These are phyloP conservation scores for Fagopyrum esculentum DNA, from an alignment of 148 eudicot genomes.

Conservation along the genomic window DNA sequence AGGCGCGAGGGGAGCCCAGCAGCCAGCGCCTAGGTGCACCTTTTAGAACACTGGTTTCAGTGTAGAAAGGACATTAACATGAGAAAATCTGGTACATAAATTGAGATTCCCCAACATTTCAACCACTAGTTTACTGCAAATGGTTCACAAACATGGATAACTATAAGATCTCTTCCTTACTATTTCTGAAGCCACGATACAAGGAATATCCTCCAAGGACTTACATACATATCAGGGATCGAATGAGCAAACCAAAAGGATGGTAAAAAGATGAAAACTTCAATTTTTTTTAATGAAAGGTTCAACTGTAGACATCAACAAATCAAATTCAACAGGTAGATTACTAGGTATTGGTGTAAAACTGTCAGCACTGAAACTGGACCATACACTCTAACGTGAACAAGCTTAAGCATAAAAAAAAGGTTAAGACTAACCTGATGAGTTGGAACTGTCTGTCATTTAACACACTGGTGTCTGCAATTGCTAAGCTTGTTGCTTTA, in stretches of 20 bases:
- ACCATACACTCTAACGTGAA: not conserved
- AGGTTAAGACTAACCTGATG: constrained; percentile 53
- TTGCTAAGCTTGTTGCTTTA: constrained; percentile 67
- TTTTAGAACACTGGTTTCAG: too few relatives aligned
- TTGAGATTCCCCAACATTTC: not conserved
- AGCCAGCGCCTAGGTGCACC: too few relatives aligned
- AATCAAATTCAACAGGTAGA: not conserved
- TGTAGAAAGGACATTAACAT: not conserved
- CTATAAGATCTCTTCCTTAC: not conserved
- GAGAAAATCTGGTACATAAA: not conserved
- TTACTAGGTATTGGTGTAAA: not conserved
- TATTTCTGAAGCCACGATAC: not conserved
- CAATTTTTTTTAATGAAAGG: not conserved
- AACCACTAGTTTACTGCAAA: not conserved
- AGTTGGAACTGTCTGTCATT: constrained; percentile 95
- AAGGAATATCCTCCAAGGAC: not conserved
- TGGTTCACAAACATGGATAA: not conserved
- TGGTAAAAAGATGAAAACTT: not conserved
- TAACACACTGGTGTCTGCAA: constrained; percentile 63
- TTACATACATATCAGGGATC: not conserved
- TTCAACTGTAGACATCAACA: not conserved
- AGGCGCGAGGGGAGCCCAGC: too few relatives aligned
- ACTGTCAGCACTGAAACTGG: not conserved
- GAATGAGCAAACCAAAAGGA: not conserved
- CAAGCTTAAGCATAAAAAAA: not conserved